Percentiles rank a stretch among this genome's conserved stretches.
Evolutionary conservation across 2,329 filamentous ascomycete species (phyloP).

Genomic region (Fusarium camptoceras): DNA sequence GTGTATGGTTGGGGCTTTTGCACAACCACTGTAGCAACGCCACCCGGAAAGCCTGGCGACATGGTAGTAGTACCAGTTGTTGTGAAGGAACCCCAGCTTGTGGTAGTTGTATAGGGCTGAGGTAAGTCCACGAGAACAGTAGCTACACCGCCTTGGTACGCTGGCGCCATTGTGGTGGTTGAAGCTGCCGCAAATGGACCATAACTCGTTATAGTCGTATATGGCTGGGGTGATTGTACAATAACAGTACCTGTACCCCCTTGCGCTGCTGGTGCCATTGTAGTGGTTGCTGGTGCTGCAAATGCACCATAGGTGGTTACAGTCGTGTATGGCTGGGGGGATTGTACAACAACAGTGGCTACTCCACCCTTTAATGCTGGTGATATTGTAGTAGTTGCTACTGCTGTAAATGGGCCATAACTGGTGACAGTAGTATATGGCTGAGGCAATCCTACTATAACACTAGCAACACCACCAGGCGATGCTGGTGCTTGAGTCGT

Average conservation of each 20-base stretch:
- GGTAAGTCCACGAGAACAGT: too few relatives aligned
- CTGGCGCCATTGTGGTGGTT: neutral
- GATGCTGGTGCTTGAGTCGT: neutral
- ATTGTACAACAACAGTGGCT: neutral
- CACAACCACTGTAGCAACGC: too few relatives aligned
- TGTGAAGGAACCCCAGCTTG: too few relatives aligned
- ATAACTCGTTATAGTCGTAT: neutral
- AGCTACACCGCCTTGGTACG: too few relatives aligned
- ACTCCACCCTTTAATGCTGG: neutral
- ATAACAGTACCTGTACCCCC: too few relatives aligned
- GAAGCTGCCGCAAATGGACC: neutral
- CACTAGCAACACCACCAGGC: neutral
- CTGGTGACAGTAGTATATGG: neutral
- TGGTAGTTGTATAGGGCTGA: too few relatives aligned
- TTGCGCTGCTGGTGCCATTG: too few relatives aligned
- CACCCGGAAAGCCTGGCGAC: too few relatives aligned
- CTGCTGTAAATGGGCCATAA: neutral
- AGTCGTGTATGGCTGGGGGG: neutral
- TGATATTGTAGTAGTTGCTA: neutral
- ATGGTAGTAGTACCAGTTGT: too few relatives aligned
- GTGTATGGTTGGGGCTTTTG: too few relatives aligned
- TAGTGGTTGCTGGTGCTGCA: neutral
- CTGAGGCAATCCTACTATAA: neutral
- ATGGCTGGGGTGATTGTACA: neutral
- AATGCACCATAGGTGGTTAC: neutral